Base-by-base conservation (phyloP, 371 early-diverging fungal genomes). In the Thermomucor indicae-seudaticae region DNA sequence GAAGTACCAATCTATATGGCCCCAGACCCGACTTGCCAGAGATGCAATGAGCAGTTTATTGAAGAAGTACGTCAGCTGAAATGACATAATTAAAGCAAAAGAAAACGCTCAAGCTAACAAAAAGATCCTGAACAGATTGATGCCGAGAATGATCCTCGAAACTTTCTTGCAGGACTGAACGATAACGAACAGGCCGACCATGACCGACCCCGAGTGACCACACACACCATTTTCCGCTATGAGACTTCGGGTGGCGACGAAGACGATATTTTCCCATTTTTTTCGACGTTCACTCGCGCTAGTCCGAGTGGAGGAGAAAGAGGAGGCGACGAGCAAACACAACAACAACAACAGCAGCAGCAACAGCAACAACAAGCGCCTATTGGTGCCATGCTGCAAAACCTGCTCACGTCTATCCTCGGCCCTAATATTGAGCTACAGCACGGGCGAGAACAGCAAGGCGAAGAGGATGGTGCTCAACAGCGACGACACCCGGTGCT, bases 41-140 rank as follows among this genome's bases (percentile, higher is more conserved):
- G 40, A n/a, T 85, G 84, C 53, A 72, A 80, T 53, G 71, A 70
- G 27, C 80, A 81, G 35, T 85, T 85, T 62, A 79, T 83, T 14
- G 82, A 85, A 67, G 74, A 82, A 67, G 86, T 83, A 64, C 53
- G 44, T 35, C n/a, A 14, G n/a, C n/a, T n/a, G n/a, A n/a, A n/a
- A n/a, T n/a, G n/a, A n/a, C n/a, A n/a, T n/a, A n/a, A n/a, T n/a
- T n/a, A n/a, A n/a, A n/a, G n/a, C n/a, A 32, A 40, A 20, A 20
- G 32, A 41, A 19, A 2, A 19, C 11, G 32, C 16, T 14, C 7
- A 16, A 8, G 24, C 25, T 50, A 39, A 10, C 19, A n/a, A 40
- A 17, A 6, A 24, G 28, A 27, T 11, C 29, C 29, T 10, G 17
- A 8, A 4, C 32, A 58, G 59, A 53, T 55, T 46, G 61, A 60